Base-by-base conservation (phyloP, 352 stramenopile genomes). In the Phytophthora brassicae region DNA sequence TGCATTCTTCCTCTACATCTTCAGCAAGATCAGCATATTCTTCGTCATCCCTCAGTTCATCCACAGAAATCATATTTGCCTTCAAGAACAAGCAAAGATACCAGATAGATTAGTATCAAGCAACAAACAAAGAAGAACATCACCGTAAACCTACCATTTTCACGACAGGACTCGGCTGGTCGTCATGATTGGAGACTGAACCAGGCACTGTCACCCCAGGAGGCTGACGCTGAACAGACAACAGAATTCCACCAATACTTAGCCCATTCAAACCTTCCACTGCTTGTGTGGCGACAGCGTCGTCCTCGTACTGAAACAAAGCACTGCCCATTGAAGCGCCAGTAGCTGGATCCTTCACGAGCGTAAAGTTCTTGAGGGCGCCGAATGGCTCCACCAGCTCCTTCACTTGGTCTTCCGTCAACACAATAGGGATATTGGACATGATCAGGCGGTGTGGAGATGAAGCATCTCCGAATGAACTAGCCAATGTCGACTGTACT, bases 1-100 rank as follows among this genome's bases (percentile, higher is more conserved):
- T 95, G 74, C 87, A 95, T 58, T 95, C 87, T 66, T 94, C 84
- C 70, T 94, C 85, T 46, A 95, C 85, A 68, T 95, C 87, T 80
- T 94, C 85, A 68, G 88, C 85, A 72, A 95, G 70, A 75, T 95
- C 87, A 60, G 79, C 77, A 82, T 82, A 95, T 57, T 93, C 84
- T 46, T 91, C 81, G 49, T 95, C 87, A 81, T 95, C 81, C 47
- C 79, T 84, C 29, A 95, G 73, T 48, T 95, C 87, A 67, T 90
- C 80, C 70, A 85, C 60, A 46, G 80, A 84, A 60, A 95, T 80
- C 85, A 95, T 95, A 66, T 95, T 94, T 39, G 72, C 71, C 87
- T 94, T 54, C 12, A 60, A 56, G 1, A 41, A 36, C 17, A 58
- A 16, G 13, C 17, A 19, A 45, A 3, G 3, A 26, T 26, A 19